Evolutionary conservation across 139 green algal genomes (phyloP).

Genomic region (Pleodorina starrii): DNA sequence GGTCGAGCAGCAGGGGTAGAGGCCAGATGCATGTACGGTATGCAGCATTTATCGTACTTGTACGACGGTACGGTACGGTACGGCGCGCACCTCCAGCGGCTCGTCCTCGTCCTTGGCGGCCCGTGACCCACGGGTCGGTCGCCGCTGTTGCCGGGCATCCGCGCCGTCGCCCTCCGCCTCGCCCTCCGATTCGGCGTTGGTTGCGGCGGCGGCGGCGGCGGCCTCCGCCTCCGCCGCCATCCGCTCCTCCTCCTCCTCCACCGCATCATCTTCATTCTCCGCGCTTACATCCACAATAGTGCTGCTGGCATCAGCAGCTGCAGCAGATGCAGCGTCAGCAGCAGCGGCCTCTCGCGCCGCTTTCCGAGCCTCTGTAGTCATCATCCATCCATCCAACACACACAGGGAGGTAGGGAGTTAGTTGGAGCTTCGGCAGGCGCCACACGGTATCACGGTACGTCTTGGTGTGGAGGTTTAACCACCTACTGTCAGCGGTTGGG

Average conservation of each 20-base stretch:
- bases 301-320: too few species aligned
- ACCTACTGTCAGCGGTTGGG: too few species aligned
- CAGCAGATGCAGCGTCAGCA: neutral
- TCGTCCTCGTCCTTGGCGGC: slow-evolving; percentile 1
- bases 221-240: neutral
- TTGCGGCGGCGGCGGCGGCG: neutral
- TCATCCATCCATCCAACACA: too few species aligned
- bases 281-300: too few species aligned
- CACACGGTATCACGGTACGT: too few species aligned
- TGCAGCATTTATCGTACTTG: too few species aligned
- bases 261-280: neutral
- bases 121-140: neutral
- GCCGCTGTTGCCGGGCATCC: neutral
- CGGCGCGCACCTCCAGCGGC: slow-evolving; percentile 14
- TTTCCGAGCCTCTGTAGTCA: slow-evolving; percentile 20
- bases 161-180: neutral
- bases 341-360: neutral
- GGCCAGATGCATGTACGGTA: too few species aligned
- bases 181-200: neutral
- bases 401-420: too few species aligned
- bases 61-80: too few species aligned
- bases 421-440: too few species aligned
- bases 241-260: neutral
- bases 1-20: too few species aligned
- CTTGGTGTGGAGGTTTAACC: too few species aligned